Evolutionary conservation across 2,329 filamentous ascomycete species (phyloP).

Genomic region (Calonectria hawksworthii): DNA sequence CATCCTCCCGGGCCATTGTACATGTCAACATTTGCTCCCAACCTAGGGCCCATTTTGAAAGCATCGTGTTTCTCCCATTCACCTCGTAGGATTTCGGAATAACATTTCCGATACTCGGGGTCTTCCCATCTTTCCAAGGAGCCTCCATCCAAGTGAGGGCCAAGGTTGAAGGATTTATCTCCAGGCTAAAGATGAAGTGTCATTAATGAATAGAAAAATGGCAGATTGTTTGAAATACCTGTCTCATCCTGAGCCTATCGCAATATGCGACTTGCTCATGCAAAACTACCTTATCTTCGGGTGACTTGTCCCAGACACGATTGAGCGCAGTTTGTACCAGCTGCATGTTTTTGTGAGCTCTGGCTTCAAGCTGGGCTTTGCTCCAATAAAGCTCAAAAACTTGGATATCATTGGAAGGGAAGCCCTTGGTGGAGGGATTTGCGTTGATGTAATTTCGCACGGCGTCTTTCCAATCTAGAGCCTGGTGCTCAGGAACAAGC

Average conservation of each 20-base stretch:
- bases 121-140: constrained; percentile 11
- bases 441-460: background rate
- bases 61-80: background rate
- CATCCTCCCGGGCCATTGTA: constrained; percentile 3
- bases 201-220: background rate
- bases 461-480: background rate
- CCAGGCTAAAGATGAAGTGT: background rate
- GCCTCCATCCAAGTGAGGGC: background rate
- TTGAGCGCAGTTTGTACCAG: background rate
- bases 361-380: constrained; percentile 5
- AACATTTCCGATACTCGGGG: constrained; percentile 1
- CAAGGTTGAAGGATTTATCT: constrained; percentile 1
- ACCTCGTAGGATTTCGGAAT: background rate
- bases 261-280: constrained; percentile 3
- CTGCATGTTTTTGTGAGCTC: background rate
- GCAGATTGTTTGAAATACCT: background rate
- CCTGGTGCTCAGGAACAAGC: background rate
- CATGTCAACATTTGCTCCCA: background rate
- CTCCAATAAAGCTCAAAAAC: constrained; percentile 3
- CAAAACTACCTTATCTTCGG: background rate
- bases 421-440: constrained; percentile 5
- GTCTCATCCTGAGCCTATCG: background rate
- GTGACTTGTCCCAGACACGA: background rate
- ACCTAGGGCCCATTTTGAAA: background rate
- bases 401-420: background rate